Conservation (phyloP, 192 early-diverging fungal species). For the Mortierella hygrophila region DNA sequence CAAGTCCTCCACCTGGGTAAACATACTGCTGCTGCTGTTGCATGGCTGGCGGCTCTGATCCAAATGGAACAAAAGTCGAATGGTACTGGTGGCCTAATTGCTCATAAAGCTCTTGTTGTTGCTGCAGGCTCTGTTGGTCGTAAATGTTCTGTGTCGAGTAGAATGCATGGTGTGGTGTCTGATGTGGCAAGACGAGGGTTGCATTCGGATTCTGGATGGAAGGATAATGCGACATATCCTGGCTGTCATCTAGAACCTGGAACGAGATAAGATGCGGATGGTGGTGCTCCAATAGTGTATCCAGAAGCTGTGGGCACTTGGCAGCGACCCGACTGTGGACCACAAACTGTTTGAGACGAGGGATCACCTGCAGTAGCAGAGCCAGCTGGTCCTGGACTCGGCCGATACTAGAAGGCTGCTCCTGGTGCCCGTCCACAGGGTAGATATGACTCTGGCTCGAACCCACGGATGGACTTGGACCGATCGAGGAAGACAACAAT, state of each 20-base stretch:
- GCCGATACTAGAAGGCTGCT: not conserved
- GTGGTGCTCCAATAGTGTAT: constrained; percentile 26
- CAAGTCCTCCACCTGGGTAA: not conserved
- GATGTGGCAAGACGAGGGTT: not conserved
- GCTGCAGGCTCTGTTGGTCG: not conserved
- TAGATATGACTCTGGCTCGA: not conserved
- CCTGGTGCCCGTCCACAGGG: not conserved
- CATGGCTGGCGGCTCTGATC: not conserved
- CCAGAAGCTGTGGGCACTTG: constrained; percentile 20
- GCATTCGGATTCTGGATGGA: not conserved
- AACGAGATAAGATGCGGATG: constrained; percentile 30
- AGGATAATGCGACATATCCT: constrained; percentile 3
- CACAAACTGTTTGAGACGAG: constrained; percentile 25
- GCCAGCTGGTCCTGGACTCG: constrained; percentile 3
- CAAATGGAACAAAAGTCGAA: not conserved
- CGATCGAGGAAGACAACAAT: not conserved
- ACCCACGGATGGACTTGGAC: not conserved
- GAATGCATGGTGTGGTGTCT: not conserved
- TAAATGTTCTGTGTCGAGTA: not conserved
- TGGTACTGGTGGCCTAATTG: not conserved
- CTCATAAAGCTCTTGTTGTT: constrained; percentile 18
- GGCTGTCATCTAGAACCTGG: constrained; percentile 18
- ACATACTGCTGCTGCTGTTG: not conserved
- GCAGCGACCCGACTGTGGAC: constrained; percentile 11
- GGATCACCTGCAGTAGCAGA: constrained; percentile 5